Evolutionary conservation across 208 protist species (phyloP).

Genomic region (Acanthamoeba divionensis): DNA sequence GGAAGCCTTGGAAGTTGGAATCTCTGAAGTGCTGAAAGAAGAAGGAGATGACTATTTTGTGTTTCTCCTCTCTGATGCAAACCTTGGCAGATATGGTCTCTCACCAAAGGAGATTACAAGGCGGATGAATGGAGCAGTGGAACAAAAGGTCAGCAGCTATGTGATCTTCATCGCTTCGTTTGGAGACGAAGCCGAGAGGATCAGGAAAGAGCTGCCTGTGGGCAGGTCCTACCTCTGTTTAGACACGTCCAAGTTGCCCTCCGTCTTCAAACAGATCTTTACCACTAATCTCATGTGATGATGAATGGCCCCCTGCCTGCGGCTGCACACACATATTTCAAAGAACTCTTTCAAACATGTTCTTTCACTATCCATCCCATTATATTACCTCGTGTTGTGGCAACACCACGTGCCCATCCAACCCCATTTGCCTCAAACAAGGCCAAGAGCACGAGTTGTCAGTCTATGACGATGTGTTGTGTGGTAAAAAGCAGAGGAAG

Average conservation of each 20-base stretch:
- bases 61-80: constrained; percentile 91
- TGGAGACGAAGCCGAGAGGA: constrained; percentile 80
- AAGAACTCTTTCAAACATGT: no score
- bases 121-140: not conserved
- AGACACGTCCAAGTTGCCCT: constrained; percentile 83
- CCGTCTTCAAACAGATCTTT: constrained; percentile 86
- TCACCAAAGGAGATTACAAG: not conserved
- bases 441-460: no score
- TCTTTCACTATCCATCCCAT: no score
- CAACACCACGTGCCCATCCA: no score
- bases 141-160: constrained; percentile 72
- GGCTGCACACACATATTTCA: no score
- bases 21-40: constrained; percentile 60
- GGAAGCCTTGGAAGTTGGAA: not conserved
- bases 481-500: no score
- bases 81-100: constrained; percentile 73
- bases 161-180: constrained; percentile 80
- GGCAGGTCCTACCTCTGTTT: constrained; percentile 88
- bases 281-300: constrained; percentile 46
- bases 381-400: no score
- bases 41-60: constrained; percentile 90
- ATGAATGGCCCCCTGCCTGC: not conserved
- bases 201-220: constrained; percentile 82
- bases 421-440: no score
- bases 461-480: no score